These are phyloP conservation scores for Trichomonas tenax DNA, from an alignment of 208 protist species.

Conservation along the genomic window DNA sequence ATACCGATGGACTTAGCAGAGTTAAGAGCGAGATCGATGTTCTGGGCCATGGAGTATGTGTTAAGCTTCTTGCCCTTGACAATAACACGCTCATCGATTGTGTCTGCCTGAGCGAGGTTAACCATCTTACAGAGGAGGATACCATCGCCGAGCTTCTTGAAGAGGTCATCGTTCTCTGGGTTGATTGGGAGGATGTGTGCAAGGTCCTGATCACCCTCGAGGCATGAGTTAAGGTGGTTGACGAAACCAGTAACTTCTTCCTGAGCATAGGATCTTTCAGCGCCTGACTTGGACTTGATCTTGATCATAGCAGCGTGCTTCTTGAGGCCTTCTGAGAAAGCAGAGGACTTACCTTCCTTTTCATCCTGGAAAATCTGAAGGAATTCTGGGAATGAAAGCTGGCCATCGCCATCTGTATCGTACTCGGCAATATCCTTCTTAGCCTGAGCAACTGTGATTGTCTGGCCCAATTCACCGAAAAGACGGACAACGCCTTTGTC, in stretches of 20 bases:
- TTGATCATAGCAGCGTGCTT: not conserved
- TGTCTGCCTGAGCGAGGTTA: slow-evolving; percentile 36
- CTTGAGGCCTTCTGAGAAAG: not conserved
- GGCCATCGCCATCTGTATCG: not conserved
- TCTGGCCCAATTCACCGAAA: not conserved
- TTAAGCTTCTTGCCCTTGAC: slow-evolving; percentile 28
- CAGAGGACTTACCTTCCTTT: not conserved
- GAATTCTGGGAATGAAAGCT: not conserved
- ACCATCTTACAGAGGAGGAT: slow-evolving; percentile 39
- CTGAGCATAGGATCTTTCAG: slow-evolving; percentile 32
- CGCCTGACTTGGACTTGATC: not conserved
- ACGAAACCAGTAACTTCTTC: slow-evolving; percentile 38
- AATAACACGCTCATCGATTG: slow-evolving; percentile 39
- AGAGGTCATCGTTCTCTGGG: slow-evolving; percentile 8
- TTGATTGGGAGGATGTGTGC: slow-evolving; percentile 27
- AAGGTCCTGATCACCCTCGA: slow-evolving; percentile 33
- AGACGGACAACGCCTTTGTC: not conserved
- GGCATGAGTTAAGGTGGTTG: slow-evolving; percentile 30
- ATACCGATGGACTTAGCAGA: slow-evolving; percentile 41
- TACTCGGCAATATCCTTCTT: not conserved
- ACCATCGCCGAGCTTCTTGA: slow-evolving; percentile 33
- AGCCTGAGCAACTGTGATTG: not conserved
- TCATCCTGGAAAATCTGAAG: not conserved
- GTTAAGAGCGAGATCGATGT: slow-evolving; percentile 32
- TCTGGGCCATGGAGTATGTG: slow-evolving; percentile 37